Conservation (phyloP, 148 eudicot species). For the Euryodendron excelsum region DNA sequence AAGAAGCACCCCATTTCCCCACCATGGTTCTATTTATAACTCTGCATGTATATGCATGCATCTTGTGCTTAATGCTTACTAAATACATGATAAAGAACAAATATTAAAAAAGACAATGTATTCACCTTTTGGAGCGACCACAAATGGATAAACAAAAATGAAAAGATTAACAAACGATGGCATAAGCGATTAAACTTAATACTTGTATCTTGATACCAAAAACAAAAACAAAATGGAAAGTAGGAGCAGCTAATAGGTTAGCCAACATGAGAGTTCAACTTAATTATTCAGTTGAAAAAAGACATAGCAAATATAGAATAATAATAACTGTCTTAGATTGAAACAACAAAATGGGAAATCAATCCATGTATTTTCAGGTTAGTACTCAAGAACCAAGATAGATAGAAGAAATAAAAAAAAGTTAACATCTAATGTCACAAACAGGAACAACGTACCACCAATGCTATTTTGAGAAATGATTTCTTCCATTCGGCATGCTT, state of each 20-base stretch:
- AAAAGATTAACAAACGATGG: too few species aligned
- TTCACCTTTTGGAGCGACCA: too few species aligned
- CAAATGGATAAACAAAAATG: too few species aligned
- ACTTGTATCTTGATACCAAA: too few species aligned
- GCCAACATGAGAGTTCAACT: not conserved
- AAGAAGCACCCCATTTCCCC: too few species aligned
- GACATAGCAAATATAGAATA: too few species aligned
- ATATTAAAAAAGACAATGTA: not conserved
- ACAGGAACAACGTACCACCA: too few species aligned
- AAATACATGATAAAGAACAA: not conserved
- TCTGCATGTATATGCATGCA: too few species aligned
- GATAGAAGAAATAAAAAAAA: not conserved
- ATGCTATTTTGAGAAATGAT: not conserved
- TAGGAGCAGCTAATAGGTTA: not conserved
- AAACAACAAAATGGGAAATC: not conserved
- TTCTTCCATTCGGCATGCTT: constrained; percentile 16
- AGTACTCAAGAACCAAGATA: not conserved
- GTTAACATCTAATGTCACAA: not conserved
- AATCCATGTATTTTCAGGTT: not conserved
- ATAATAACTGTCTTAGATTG: not conserved
- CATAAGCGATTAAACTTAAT: too few species aligned
- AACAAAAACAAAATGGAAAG: too few species aligned
- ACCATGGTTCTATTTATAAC: too few species aligned
- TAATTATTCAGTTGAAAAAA: not conserved
- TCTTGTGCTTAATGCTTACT: too few species aligned